Conservation (phyloP, 1,284 basidiomycete species). For the Cutaneotrichosporon daszewskae region DNA sequence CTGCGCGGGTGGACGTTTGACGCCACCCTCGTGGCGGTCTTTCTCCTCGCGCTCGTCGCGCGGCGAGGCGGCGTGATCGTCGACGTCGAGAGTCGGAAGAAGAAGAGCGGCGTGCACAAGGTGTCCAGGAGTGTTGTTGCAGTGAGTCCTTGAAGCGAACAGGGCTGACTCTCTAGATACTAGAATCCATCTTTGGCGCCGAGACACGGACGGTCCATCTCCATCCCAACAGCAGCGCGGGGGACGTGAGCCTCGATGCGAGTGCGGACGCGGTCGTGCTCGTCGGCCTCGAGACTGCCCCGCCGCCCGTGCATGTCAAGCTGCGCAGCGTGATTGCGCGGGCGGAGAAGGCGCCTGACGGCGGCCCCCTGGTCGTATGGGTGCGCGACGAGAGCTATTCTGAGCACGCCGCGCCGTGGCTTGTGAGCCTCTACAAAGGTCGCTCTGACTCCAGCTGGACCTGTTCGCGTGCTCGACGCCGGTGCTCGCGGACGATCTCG, state of each 20-base stretch:
- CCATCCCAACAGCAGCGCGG: slow-evolving; percentile 1
- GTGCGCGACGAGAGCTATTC: slow-evolving; percentile 26
- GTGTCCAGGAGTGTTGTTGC: not conserved
- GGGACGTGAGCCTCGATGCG: not conserved
- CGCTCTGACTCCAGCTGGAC: slow-evolving; percentile 23
- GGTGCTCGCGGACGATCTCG: slow-evolving; percentile 12
- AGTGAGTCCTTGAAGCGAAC: not conserved
- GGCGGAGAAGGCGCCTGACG: slow-evolving; percentile 2
- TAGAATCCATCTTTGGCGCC: slow-evolving; percentile 27
- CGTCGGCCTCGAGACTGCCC: slow-evolving; percentile 29
- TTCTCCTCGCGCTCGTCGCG: slow-evolving; percentile 31
- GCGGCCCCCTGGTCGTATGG: slow-evolving; percentile 32
- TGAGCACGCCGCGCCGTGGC: slow-evolving; percentile 27
- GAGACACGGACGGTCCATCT: slow-evolving; percentile 15
- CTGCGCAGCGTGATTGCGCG: slow-evolving; percentile 9
- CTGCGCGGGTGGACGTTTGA: slow-evolving; percentile 26
- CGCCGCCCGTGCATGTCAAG: slow-evolving; percentile 27
- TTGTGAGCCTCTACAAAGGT: slow-evolving; percentile 16
- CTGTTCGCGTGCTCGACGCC: slow-evolving; percentile 26
- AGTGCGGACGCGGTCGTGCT: slow-evolving; percentile 26
- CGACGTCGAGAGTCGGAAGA: slow-evolving; percentile 16
- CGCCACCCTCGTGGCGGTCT: slow-evolving; percentile 26
- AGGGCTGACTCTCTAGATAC: slow-evolving; percentile 17
- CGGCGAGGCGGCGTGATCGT: slow-evolving; percentile 33
- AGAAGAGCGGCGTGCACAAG: too few relatives aligned